phyloP scores from a whole-genome alignment of 345 rosid genomes.

The Populus simonii region DNA sequence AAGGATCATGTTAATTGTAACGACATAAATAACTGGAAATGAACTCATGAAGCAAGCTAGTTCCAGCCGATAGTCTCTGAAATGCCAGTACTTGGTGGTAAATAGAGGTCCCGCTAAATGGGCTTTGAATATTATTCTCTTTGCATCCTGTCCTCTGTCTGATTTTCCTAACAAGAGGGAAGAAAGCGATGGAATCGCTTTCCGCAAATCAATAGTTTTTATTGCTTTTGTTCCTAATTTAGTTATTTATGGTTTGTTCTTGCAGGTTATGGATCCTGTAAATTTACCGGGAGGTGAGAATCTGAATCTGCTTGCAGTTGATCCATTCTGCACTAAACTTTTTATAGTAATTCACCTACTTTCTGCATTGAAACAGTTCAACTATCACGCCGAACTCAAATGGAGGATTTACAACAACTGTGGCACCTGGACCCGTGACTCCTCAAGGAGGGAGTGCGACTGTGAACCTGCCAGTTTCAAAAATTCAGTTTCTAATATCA shows the following conservation, averaged over 20 bases:
- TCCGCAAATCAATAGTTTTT: not conserved
- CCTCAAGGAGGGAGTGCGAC: slow-evolving; percentile 41
- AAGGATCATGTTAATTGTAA: not conserved
- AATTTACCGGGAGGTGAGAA: slow-evolving; percentile 75
- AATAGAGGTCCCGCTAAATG: not conserved
- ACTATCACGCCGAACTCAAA: slow-evolving; percentile 34
- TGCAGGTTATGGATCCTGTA: slow-evolving; percentile 76
- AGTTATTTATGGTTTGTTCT: not conserved
- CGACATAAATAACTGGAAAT: not conserved
- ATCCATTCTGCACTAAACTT: not conserved
- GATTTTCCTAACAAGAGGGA: not conserved
- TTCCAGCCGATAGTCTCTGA: not conserved
- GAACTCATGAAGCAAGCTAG: not conserved
- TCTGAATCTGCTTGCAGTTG: not conserved
- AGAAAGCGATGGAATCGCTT: not conserved
- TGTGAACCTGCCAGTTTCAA: slow-evolving; percentile 25
- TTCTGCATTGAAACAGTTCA: slow-evolving; percentile 34
- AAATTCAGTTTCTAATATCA: slow-evolving; percentile 22
- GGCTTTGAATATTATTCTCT: not conserved
- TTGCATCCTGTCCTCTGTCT: not conserved
- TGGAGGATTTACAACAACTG: slow-evolving; percentile 40
- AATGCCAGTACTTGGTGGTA: not conserved
- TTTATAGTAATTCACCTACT: not conserved
- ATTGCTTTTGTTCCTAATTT: not conserved
- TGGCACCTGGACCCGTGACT: slow-evolving; percentile 64